phyloP scores from a whole-genome alignment of 352 stramenopile species.

The Globisporangium alternatum region DNA sequence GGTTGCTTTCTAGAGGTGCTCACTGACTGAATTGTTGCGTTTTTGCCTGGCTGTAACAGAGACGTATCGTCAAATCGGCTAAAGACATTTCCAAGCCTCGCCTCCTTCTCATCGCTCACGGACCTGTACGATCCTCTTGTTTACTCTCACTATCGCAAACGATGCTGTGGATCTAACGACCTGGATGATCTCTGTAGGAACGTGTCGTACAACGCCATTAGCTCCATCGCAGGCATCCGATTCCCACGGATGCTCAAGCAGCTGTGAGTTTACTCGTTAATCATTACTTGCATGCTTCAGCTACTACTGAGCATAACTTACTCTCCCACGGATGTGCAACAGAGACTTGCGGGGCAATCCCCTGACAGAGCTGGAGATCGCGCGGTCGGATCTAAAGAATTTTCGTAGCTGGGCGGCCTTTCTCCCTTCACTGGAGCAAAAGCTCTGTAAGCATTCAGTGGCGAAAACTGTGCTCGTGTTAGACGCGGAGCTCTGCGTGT shows the following conservation, averaged over 20 bases:
- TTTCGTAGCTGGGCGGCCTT: conserved; percentile 3
- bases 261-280: conserved; percentile 9
- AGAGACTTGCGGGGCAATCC: conserved; percentile 19
- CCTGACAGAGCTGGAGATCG: conserved; percentile 14
- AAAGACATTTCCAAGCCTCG: conserved; percentile 2
- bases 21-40: neutral
- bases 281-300: neutral
- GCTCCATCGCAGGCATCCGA: conserved; percentile 6
- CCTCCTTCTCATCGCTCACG: conserved; percentile 4
- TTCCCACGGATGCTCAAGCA: conserved; percentile 23
- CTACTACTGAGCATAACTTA: neutral
- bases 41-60: neutral
- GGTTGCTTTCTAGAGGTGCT: neutral
- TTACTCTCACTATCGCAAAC: neutral
- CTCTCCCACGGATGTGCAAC: neutral
- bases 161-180: neutral
- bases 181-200: neutral
- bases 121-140: conserved; percentile 5
- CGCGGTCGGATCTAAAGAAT: conserved; percentile 10
- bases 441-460: neutral
- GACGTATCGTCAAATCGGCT: conserved; percentile 5
- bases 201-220: conserved; percentile 7
- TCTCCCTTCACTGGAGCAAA: conserved; percentile 2
- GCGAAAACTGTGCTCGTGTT: conserved; percentile 6
- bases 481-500: conserved; percentile 7